phyloP scores from a whole-genome alignment of 176 grass and related monocot genomes.

The Coix lacrymajobi region DNA sequence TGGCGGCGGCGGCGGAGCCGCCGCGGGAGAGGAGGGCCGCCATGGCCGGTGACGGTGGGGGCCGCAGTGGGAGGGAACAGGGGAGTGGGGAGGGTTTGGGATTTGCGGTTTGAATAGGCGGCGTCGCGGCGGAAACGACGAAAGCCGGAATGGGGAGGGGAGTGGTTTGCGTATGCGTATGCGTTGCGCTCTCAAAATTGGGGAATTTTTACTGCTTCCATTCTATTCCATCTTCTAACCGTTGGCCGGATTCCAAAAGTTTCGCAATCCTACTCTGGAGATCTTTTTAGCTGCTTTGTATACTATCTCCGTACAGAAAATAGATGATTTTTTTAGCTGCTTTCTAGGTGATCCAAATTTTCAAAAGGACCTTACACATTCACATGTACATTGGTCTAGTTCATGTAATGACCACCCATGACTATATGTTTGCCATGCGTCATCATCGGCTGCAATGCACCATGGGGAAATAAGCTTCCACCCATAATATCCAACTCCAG shows the following conservation, averaged over 20 bases:
- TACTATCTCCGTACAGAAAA: too few species aligned
- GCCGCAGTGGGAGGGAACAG: neutral
- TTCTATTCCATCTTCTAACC: neutral
- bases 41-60: neutral
- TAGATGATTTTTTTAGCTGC: too few species aligned
- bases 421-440: too few species aligned
- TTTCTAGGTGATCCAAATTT: too few species aligned
- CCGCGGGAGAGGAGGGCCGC: slow-evolving; percentile 3
- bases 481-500: too few species aligned
- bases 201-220: neutral
- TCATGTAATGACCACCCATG: too few species aligned
- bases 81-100: neutral
- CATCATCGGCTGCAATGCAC: too few species aligned
- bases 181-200: neutral
- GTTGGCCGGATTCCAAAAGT: neutral
- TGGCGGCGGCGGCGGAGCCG: neutral
- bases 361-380: too few species aligned
- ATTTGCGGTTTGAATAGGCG: slow-evolving; percentile 10
- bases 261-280: neutral
- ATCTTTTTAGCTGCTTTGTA: too few species aligned
- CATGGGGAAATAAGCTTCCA: too few species aligned
- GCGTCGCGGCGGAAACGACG: neutral
- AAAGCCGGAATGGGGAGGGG: neutral
- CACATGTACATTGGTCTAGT: too few species aligned
- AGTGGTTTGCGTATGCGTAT: neutral